phyloP scores from a whole-genome alignment of 2,329 filamentous ascomycete species.

The Teratosphaeria zuluensis region DNA sequence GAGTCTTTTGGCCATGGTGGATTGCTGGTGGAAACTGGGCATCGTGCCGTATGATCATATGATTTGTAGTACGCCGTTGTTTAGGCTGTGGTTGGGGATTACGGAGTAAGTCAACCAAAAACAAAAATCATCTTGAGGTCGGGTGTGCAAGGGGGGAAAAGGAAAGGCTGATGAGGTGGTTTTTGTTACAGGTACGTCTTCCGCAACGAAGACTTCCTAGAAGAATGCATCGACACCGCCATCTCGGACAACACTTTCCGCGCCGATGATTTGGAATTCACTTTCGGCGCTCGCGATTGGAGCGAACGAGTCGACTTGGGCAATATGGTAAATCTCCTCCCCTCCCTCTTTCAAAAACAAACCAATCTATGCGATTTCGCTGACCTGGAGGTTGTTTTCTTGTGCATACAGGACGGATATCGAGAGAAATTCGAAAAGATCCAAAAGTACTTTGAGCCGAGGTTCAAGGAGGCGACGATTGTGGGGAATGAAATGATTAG shows the following conservation, averaged over 20 bases:
- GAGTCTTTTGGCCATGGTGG: slow-evolving; percentile 88
- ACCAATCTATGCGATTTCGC: too few species aligned
- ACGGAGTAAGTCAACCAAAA: slow-evolving; percentile 65
- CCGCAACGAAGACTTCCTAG: slow-evolving; percentile 64
- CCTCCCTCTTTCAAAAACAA: too few species aligned
- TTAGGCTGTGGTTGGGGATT: slow-evolving; percentile 93
- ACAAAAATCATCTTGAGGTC: too few species aligned
- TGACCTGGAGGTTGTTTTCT: too few species aligned
- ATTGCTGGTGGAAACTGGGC: slow-evolving; percentile 90
- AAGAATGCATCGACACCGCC: slow-evolving; percentile 70
- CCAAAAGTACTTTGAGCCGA: slow-evolving; percentile 80
- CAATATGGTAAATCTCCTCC: slow-evolving; percentile 60
- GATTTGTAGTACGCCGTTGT: slow-evolving; percentile 96
- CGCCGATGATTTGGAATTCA: slow-evolving; percentile 94
- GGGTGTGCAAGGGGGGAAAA: not conserved
- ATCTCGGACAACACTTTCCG: slow-evolving; percentile 85
- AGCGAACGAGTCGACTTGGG: slow-evolving; percentile 85
- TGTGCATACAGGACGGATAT: slow-evolving; percentile 56
- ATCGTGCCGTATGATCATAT: slow-evolving; percentile 99
- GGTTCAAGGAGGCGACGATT: slow-evolving; percentile 77
- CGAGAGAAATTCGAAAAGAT: slow-evolving; percentile 83
- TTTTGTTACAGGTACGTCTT: slow-evolving; percentile 66
- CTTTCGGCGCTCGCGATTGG: slow-evolving; percentile 92
- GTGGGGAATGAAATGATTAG: slow-evolving; percentile 96
- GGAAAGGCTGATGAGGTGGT: too few species aligned